Conservation (phyloP, 768 basidiomycete species). For the Termitomyces sp. region DNA sequence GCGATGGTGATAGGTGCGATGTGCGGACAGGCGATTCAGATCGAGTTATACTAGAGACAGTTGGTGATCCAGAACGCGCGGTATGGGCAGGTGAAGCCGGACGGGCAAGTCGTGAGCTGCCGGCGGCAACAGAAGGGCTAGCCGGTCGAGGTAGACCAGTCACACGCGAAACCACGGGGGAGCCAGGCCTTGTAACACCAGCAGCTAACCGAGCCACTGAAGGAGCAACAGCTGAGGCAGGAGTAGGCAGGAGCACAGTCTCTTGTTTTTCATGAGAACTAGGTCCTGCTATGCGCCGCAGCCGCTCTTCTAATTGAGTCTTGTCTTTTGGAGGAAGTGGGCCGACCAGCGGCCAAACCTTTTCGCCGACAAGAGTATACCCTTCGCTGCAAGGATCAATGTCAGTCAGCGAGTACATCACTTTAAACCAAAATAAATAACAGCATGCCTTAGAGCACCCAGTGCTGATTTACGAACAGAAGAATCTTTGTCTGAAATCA, state of each 20-base stretch:
- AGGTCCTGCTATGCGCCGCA: slow-evolving; percentile 76
- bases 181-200: slow-evolving; percentile 40
- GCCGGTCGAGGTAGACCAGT: slow-evolving; percentile 15
- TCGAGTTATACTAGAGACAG: slow-evolving; percentile 24
- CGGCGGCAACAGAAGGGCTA: slow-evolving; percentile 26
- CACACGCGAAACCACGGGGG: slow-evolving; percentile 16
- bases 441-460: slow-evolving; percentile 62
- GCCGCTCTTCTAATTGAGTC: slow-evolving; percentile 85
- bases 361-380: slow-evolving; percentile 80
- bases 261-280: slow-evolving; percentile 41
- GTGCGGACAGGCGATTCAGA: slow-evolving; percentile 40
- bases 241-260: slow-evolving; percentile 17
- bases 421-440: neutral
- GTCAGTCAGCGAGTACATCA: slow-evolving; percentile 11
- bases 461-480: slow-evolving; percentile 86
- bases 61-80: slow-evolving; percentile 38
- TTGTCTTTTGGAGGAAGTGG: slow-evolving; percentile 79
- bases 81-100: slow-evolving; percentile 43
- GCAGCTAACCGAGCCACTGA: slow-evolving; percentile 49
- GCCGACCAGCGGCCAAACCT: slow-evolving; percentile 77
- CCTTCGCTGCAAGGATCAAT: slow-evolving; percentile 51
- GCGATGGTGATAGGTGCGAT: slow-evolving; percentile 22
- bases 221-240: slow-evolving; percentile 18
- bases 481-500: slow-evolving; percentile 88
- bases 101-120: slow-evolving; percentile 30